Evolutionary conservation across 208 protist species (phyloP).

Genomic region (Acanthamoeba triangularis): DNA sequence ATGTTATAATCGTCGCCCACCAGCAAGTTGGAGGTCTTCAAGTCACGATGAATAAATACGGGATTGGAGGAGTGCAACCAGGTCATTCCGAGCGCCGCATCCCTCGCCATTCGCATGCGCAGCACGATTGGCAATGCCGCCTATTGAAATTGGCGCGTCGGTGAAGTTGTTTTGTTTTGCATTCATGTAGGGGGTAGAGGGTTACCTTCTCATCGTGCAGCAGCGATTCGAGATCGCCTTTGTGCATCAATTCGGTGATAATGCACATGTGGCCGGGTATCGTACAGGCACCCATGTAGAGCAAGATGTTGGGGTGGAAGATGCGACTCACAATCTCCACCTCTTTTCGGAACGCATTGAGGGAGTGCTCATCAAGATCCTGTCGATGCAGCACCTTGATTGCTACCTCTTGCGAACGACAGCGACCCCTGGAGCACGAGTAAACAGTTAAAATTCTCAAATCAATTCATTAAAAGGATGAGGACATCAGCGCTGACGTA

Average conservation of each 20-base stretch:
- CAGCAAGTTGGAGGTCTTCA: constrained; percentile 82
- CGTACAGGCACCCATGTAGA: constrained; percentile 91
- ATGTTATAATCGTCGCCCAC: constrained; percentile 75
- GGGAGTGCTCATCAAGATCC: constrained; percentile 57
- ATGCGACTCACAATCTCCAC: constrained; percentile 73
- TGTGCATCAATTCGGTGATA: constrained; percentile 88
- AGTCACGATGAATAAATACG: constrained; percentile 87
- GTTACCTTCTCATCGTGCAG: constrained; percentile 75
- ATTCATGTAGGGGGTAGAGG: not conserved
- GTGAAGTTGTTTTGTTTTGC: not conserved
- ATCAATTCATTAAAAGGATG: too few species aligned
- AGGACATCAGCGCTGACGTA: not conserved
- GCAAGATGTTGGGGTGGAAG: constrained; percentile 89
- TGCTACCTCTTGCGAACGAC: constrained; percentile 69
- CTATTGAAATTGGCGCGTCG: not conserved
- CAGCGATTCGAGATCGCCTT: constrained; percentile 84
- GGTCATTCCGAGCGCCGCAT: constrained; percentile 85
- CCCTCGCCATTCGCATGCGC: constrained; percentile 82
- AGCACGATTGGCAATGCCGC: not conserved
- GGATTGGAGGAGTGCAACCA: constrained; percentile 88
- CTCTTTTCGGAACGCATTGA: constrained; percentile 76
- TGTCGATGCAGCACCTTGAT: constrained; percentile 73
- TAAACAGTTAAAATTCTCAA: not conserved
- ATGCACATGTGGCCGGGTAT: constrained; percentile 87
- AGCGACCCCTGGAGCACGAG: constrained; percentile 19